These are phyloP conservation scores for Mucor plumbeus DNA, from an alignment of 371 early-diverging fungal genomes.

Conservation along the genomic window DNA sequence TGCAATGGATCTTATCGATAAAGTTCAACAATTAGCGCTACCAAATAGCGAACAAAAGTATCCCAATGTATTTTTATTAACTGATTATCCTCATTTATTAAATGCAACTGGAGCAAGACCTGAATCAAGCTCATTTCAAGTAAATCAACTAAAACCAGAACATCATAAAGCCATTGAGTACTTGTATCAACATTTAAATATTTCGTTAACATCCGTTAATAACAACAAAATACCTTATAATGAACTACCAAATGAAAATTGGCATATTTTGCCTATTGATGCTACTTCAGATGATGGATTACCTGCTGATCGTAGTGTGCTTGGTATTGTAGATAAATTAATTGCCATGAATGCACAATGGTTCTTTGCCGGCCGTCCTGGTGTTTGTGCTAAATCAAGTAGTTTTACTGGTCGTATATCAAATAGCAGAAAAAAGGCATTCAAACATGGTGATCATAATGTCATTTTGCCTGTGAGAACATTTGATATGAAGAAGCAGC, in stretches of 20 bases:
- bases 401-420: conserved; percentile 50
- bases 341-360: conserved; percentile 54
- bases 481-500: conserved; percentile 17
- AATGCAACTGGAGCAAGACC: conserved; percentile 35
- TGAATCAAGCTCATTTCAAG: conserved; percentile 47
- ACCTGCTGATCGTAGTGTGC: conserved; percentile 37
- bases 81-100: conserved; percentile 55
- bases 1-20: conserved; percentile 39
- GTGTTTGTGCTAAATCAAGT: conserved; percentile 46
- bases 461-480: conserved; percentile 20
- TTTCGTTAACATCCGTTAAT: conserved; percentile 28
- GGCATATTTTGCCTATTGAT: conserved; percentile 42
- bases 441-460: conserved; percentile 19
- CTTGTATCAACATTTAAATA: conserved; percentile 39
- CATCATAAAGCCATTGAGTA: conserved; percentile 50
- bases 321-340: conserved; percentile 55
- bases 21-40: conserved; percentile 22
- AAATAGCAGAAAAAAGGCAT: conserved; percentile 14
- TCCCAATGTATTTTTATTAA: conserved; percentile 45
- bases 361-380: conserved; percentile 51
- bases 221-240: conserved; percentile 54
- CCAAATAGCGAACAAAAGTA: neutral
- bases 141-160: conserved; percentile 31
- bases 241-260: conserved; percentile 77
- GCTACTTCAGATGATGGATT: conserved; percentile 7